Percentiles rank a stretch among this genome's conserved stretches.
phyloP scores from a whole-genome alignment of 2,329 filamentous ascomycete genomes.

The Penicillium sp. region DNA sequence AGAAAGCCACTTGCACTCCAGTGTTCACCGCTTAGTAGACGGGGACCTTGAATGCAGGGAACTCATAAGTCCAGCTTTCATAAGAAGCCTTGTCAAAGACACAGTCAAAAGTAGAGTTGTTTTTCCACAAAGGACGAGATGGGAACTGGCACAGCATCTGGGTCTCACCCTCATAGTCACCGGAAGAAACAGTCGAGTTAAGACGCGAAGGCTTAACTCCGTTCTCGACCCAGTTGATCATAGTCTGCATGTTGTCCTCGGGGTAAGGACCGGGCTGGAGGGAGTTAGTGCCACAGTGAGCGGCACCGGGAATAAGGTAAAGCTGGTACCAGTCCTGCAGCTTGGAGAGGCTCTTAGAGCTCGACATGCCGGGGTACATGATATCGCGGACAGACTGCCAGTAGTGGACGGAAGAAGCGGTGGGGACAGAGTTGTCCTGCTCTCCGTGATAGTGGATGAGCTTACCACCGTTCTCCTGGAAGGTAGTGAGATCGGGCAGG shows the following conservation, averaged over 20 bases:
- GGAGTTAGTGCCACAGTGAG: conserved; percentile 52
- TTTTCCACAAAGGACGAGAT: conserved; percentile 32
- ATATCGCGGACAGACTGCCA: conserved; percentile 54
- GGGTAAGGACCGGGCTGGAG: conserved; percentile 50
- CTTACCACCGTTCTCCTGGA: conserved; percentile 55
- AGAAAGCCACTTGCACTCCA: background rate
- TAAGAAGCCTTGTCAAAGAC: conserved; percentile 41
- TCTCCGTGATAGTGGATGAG: conserved; percentile 62
- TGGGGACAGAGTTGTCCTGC: conserved; percentile 54
- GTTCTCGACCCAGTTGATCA: conserved; percentile 57
- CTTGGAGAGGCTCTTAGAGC: conserved; percentile 41
- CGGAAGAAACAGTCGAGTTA: conserved; percentile 41
- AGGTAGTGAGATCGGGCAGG: conserved; percentile 53
- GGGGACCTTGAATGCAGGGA: conserved; percentile 42
- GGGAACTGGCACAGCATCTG: conserved; percentile 40
- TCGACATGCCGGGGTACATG: conserved; percentile 49
- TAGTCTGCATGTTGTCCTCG: conserved; percentile 47
- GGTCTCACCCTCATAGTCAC: conserved; percentile 32
- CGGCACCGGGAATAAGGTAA: conserved; percentile 56
- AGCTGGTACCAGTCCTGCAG: conserved; percentile 57
- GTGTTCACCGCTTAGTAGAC: conserved; percentile 33
- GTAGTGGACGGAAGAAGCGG: conserved; percentile 58
- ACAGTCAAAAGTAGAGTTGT: conserved; percentile 38
- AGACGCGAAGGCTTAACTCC: conserved; percentile 47
- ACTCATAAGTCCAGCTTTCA: conserved; percentile 43